Conservation (phyloP, 2,329 filamentous ascomycete genomes). For the Scytalidium sp. region DNA sequence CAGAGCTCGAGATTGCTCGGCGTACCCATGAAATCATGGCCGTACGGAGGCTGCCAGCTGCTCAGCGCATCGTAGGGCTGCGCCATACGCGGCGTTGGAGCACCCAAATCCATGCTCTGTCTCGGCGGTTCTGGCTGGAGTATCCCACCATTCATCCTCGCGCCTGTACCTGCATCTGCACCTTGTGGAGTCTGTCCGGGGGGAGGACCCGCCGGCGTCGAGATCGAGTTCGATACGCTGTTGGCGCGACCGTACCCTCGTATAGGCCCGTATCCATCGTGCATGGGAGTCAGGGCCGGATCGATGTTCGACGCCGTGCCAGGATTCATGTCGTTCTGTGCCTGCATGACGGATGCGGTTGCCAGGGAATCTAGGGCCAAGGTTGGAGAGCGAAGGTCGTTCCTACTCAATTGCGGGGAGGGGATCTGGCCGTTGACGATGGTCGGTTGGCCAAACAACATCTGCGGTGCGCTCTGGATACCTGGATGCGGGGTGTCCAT, state of each 20-base stretch:
- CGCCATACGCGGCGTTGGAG: slow-evolving; percentile 4
- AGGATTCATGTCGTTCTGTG: slow-evolving; percentile 2
- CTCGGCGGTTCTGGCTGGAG: slow-evolving; percentile 10
- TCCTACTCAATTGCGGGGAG: background rate
- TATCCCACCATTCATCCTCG: slow-evolving; percentile 9
- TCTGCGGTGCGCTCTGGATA: background rate
- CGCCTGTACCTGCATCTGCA: slow-evolving; percentile 14
- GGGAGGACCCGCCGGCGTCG: slow-evolving; percentile 10
- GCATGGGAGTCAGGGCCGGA: slow-evolving; percentile 10
- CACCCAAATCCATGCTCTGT: slow-evolving; percentile 12
- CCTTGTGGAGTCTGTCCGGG: slow-evolving; percentile 13
- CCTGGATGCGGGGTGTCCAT: background rate
- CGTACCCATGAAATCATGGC: slow-evolving; percentile 12
- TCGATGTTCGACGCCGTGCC: slow-evolving; percentile 19
- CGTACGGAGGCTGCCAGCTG: slow-evolving; percentile 12
- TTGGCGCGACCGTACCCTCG: slow-evolving; percentile 2
- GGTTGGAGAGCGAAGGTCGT: background rate
- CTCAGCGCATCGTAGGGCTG: background rate
- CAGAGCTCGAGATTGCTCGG: slow-evolving; percentile 10
- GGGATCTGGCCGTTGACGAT: background rate
- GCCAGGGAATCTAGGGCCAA: background rate
- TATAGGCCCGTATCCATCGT: background rate
- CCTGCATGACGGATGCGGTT: slow-evolving; percentile 4
- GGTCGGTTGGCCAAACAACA: background rate
- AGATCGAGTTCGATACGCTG: slow-evolving; percentile 9